These are phyloP conservation scores for Zygnema cylindricum DNA, from an alignment of 139 green algal genomes.

Conservation along the genomic window DNA sequence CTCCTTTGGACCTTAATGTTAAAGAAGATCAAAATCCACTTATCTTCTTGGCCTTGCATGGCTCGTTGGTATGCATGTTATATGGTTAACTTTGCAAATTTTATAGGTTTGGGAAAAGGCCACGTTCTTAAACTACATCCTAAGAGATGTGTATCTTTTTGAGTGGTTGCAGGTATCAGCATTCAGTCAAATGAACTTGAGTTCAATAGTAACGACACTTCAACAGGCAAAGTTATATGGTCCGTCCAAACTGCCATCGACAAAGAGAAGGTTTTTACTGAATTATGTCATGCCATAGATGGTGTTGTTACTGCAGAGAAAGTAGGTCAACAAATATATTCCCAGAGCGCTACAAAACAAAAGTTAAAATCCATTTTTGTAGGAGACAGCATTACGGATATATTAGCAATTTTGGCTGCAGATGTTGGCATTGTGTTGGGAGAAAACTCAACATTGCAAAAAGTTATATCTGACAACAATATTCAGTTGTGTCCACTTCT, in stretches of 20 bases:
- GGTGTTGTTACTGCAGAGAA: not conserved
- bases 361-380: slow-evolving; percentile 22
- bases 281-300: not conserved
- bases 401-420: not conserved
- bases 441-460: slow-evolving; percentile 3
- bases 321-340: too few relatives aligned
- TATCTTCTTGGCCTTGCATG: too few relatives aligned
- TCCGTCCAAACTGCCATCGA: slow-evolving; percentile 21
- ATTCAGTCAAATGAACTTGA: slow-evolving; percentile 18
- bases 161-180: not conserved
- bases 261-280: slow-evolving; percentile 1
- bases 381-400: slow-evolving; percentile 3
- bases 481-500: not conserved
- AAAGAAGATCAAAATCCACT: too few relatives aligned
- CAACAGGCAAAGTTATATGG: not conserved
- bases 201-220: not conserved
- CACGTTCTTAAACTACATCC: too few relatives aligned
- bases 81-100: too few relatives aligned
- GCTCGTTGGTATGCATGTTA: too few relatives aligned
- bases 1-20: too few relatives aligned
- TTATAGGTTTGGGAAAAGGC: too few relatives aligned
- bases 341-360: too few relatives aligned
- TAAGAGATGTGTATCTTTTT: slow-evolving; percentile 13
- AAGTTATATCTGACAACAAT: not conserved
- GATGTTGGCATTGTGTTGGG: slow-evolving; percentile 10